Conservation (phyloP, 305 asterid species). For the Plantago coronopus region DNA sequence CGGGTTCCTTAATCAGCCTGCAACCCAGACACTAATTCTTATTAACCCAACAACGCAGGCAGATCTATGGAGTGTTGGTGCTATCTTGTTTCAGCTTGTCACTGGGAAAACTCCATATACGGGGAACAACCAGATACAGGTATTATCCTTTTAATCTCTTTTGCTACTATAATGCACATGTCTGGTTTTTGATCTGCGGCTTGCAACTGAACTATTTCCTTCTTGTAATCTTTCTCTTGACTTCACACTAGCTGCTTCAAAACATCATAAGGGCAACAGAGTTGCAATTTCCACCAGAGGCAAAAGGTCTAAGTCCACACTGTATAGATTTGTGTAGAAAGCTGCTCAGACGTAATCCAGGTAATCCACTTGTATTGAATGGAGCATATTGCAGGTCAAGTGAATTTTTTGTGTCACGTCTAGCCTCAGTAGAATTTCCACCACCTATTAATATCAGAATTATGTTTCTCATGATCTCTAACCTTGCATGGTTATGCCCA, state of each 20-base stretch:
- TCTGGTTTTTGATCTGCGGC: slow-evolving; percentile 9
- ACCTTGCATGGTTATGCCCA: slow-evolving; percentile 12
- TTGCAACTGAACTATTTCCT: slow-evolving; percentile 19
- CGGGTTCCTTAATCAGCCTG: slow-evolving; percentile 14
- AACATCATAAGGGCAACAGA: slow-evolving; percentile 78
- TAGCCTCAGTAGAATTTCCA: slow-evolving; percentile 5
- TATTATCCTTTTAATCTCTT: slow-evolving; percentile 29
- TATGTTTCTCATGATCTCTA: slow-evolving; percentile 4
- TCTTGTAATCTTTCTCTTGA: slow-evolving; percentile 19
- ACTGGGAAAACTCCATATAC: slow-evolving; percentile 89
- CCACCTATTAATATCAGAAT: slow-evolving; percentile 15
- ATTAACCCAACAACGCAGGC: slow-evolving; percentile 62
- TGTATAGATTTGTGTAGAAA: slow-evolving; percentile 81
- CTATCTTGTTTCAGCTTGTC: slow-evolving; percentile 89
- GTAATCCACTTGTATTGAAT: slow-evolving; percentile 32
- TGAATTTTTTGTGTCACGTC: neutral
- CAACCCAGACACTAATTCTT: slow-evolving; percentile 20
- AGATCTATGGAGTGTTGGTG: slow-evolving; percentile 98
- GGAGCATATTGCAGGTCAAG: slow-evolving; percentile 1
- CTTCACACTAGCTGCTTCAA: slow-evolving; percentile 62
- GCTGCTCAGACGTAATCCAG: slow-evolving; percentile 87
- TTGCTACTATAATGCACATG: slow-evolving; percentile 9
- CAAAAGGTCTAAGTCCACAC: slow-evolving; percentile 52
- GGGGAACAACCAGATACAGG: slow-evolving; percentile 76
- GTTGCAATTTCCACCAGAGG: slow-evolving; percentile 74